phyloP scores from a whole-genome alignment of 2,329 filamentous ascomycete species.

The Venturia nashicola region DNA sequence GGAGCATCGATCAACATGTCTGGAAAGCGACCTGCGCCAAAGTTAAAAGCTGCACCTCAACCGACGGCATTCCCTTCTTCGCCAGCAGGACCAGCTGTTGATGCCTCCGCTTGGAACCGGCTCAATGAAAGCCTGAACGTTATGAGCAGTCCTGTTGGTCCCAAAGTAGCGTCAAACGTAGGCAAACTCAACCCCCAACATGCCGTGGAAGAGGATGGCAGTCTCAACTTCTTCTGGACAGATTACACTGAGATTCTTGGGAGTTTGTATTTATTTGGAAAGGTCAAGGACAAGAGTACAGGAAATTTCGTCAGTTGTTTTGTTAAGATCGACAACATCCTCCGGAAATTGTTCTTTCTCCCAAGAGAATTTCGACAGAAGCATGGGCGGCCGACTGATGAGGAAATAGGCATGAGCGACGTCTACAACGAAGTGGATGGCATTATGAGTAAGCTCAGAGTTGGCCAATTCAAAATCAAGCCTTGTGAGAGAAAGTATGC shows the following conservation, averaged over 20 bases:
- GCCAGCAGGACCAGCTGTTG: slow-evolving; percentile 52
- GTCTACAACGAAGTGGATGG: slow-evolving; percentile 82
- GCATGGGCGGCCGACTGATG: slow-evolving; percentile 55
- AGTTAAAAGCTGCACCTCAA: slow-evolving; percentile 52
- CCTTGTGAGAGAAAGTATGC: slow-evolving; percentile 82
- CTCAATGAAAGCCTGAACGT: slow-evolving; percentile 80
- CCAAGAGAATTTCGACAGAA: slow-evolving; percentile 55
- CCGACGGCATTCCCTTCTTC: slow-evolving; percentile 68
- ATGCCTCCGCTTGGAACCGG: slow-evolving; percentile 78
- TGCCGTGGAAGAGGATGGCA: slow-evolving; percentile 88
- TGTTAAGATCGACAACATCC: slow-evolving; percentile 87
- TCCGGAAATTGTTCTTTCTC: slow-evolving; percentile 86
- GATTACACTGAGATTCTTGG: slow-evolving; percentile 92
- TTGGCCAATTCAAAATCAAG: slow-evolving; percentile 90
- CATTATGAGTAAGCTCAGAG: slow-evolving; percentile 77
- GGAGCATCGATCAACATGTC: slow-evolving; percentile 71
- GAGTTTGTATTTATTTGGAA: slow-evolving; percentile 86
- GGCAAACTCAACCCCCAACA: slow-evolving; percentile 76
- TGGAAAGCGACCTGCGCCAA: slow-evolving; percentile 66
- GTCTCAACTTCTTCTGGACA: slow-evolving; percentile 89
- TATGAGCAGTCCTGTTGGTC: slow-evolving; percentile 53
- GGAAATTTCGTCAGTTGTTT: slow-evolving; percentile 80
- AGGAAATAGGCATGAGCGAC: slow-evolving; percentile 75
- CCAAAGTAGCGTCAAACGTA: slow-evolving; percentile 48
- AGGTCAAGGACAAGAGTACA: slow-evolving; percentile 80